Conservation (phyloP, 805 yeast genomes). For the Nakazawaea siamensis region DNA sequence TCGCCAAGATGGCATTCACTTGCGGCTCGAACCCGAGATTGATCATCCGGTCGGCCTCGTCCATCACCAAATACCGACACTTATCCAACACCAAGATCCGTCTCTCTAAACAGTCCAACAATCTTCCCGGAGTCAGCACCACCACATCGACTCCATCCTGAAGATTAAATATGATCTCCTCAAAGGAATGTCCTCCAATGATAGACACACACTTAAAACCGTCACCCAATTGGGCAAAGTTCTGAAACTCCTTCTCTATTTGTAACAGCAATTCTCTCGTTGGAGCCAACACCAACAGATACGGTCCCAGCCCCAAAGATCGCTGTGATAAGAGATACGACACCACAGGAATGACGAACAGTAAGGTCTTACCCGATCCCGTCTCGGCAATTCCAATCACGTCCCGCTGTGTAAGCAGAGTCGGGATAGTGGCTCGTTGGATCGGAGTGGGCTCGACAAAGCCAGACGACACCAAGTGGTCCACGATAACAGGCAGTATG, state of each 20-base stretch:
- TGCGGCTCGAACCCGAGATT: constrained; percentile 91
- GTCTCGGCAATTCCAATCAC: constrained; percentile 91
- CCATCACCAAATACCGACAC: constrained; percentile 68
- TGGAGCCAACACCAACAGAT: constrained; percentile 76
- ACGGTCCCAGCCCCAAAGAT: constrained; percentile 54
- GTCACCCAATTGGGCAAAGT: constrained; percentile 29
- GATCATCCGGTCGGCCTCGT: constrained; percentile 94
- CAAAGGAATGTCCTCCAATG: constrained; percentile 87
- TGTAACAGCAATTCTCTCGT: constrained; percentile 92
- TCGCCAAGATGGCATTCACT: constrained; percentile 48
- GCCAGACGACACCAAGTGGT: constrained; percentile 31
- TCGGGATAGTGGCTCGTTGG: constrained; percentile 82
- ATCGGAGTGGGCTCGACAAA: constrained; percentile 71
- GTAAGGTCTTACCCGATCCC: constrained; percentile 91
- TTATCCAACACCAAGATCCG: constrained; percentile 51
- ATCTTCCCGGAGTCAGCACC: constrained; percentile 92
- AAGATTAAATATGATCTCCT: constrained; percentile 55
- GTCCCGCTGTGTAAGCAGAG: constrained; percentile 51
- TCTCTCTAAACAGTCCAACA: constrained; percentile 71
- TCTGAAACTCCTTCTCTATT: constrained; percentile 58
- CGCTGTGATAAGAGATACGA: constrained; percentile 42
- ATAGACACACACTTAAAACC: constrained; percentile 46
- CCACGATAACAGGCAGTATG: constrained; percentile 35
- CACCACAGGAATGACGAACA: constrained; percentile 69
- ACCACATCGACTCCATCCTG: constrained; percentile 66